phyloP scores from a whole-genome alignment of 208 protist genomes.

The Tritrichomonas foetus region DNA sequence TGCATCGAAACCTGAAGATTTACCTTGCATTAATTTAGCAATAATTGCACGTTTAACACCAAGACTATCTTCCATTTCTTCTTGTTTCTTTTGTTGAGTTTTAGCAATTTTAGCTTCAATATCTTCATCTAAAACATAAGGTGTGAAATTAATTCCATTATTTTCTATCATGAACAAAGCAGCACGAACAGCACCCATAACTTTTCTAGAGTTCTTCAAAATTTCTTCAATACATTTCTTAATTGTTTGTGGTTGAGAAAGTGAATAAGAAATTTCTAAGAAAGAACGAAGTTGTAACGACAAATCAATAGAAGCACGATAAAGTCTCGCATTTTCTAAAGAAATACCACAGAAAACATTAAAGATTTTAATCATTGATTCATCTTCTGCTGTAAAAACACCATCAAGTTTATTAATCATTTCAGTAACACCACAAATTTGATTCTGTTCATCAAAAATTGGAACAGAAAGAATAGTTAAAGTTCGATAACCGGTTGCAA shows the following conservation, averaged over 20 bases:
- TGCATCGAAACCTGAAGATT: neutral
- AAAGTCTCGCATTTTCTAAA: neutral
- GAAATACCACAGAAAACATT: constrained; percentile 31
- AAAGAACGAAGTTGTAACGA: neutral
- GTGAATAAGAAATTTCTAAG: constrained; percentile 11
- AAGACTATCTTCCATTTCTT: neutral
- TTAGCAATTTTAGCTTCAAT: neutral
- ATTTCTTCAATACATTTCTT: constrained; percentile 11
- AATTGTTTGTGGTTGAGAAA: neutral
- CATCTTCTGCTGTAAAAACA: constrained; percentile 27
- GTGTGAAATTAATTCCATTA: neutral
- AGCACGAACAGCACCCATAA: neutral
- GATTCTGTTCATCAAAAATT: constrained; percentile 44
- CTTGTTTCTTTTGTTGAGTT: neutral
- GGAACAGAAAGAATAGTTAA: neutral
- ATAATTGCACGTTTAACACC: constrained; percentile 36
- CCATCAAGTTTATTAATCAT: constrained; percentile 53
- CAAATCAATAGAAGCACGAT: constrained; percentile 12
- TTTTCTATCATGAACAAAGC: neutral
- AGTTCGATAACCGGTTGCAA: neutral
- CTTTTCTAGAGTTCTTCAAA: neutral
- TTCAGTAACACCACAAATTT: constrained; percentile 53
- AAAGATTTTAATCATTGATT: neutral
- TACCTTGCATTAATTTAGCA: neutral
- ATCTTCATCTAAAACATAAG: constrained; percentile 19